Conservation (phyloP, 495 filamentous ascomycete species). For the Mytilinidion resinicola region DNA sequence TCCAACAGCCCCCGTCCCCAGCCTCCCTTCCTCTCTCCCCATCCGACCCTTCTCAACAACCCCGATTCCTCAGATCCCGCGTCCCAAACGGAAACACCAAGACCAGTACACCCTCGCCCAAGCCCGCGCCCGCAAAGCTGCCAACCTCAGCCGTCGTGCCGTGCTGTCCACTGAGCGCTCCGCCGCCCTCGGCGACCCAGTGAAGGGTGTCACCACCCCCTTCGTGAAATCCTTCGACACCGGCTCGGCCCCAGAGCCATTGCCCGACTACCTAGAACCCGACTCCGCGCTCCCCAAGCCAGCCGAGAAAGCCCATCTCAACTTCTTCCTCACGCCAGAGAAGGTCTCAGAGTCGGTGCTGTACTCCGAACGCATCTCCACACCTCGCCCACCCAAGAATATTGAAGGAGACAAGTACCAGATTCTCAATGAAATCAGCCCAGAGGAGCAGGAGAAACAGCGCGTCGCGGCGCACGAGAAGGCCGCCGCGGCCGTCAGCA, state of each 20-base stretch:
- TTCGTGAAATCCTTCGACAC: constrained; percentile 79
- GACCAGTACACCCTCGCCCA: constrained; percentile 66
- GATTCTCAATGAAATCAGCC: constrained; percentile 18
- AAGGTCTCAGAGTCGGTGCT: constrained; percentile 61
- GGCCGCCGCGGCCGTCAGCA: constrained; percentile 59
- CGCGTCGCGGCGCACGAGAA: constrained; percentile 42
- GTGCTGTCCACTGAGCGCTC: constrained; percentile 57
- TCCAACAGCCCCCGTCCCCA: constrained; percentile 4
- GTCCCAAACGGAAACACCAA: constrained; percentile 43
- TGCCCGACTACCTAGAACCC: constrained; percentile 16
- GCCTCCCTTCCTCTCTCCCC: constrained; percentile 15
- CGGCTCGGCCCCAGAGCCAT: constrained; percentile 28
- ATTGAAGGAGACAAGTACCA: not conserved
- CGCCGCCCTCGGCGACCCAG: constrained; percentile 61
- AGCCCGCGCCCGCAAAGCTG: constrained; percentile 69
- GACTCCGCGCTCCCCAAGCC: constrained; percentile 35
- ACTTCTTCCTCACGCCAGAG: constrained; percentile 61
- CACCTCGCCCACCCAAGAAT: constrained; percentile 38
- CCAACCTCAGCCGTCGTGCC: constrained; percentile 66
- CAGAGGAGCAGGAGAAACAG: constrained; percentile 24
- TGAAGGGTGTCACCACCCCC: constrained; percentile 68
- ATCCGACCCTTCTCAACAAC: constrained; percentile 46
- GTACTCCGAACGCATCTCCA: constrained; percentile 44
- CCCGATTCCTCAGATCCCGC: constrained; percentile 15
- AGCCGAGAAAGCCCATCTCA: constrained; percentile 47